Percentiles rank a stretch among this genome's conserved stretches.
Conservation (phyloP, 257 asterid genomes). For the Plantago elongata region DNA sequence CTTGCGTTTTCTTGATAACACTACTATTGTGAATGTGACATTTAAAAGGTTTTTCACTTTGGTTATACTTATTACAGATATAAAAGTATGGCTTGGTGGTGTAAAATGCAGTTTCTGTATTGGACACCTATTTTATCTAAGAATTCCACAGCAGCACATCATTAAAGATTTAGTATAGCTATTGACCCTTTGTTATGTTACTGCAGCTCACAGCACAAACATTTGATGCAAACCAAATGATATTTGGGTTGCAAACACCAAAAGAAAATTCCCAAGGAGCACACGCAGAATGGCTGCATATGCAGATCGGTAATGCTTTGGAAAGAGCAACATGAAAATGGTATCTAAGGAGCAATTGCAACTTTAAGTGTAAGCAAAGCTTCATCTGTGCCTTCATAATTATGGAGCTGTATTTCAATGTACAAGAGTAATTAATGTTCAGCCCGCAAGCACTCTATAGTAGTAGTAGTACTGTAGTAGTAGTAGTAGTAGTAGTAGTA, state of each 20-base stretch:
- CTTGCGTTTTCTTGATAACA: background rate
- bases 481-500: constrained; percentile 30
- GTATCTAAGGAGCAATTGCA: constrained; percentile 17
- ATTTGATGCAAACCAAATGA: constrained; percentile 53
- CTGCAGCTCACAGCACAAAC: constrained; percentile 49
- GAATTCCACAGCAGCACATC: no score
- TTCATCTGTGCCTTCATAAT: constrained; percentile 7
- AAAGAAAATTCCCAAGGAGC: constrained; percentile 55
- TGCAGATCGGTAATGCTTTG: constrained; percentile 63
- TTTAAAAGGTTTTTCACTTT: background rate
- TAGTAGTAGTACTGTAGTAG: constrained; percentile 5
- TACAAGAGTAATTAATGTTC: no score
- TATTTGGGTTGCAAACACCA: constrained; percentile 58
- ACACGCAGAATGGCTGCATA: constrained; percentile 79
- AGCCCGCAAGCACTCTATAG: no score
- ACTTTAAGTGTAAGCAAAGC: constrained; percentile 19
- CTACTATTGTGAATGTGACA: constrained; percentile 4
- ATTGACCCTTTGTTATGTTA: background rate
- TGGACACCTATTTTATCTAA: background rate
- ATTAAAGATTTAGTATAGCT: no score
- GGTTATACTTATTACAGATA: background rate
- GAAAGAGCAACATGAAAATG: constrained; percentile 43
- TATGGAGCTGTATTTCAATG: constrained; percentile 6
- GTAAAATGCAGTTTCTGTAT: background rate
- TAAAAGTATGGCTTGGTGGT: background rate